A percentile compares a stretch with the other conserved stretches of the same genome.
These are phyloP conservation scores for Kodamaea fukazawae DNA, from an alignment of 805 yeast species.

Conservation along the genomic window DNA sequence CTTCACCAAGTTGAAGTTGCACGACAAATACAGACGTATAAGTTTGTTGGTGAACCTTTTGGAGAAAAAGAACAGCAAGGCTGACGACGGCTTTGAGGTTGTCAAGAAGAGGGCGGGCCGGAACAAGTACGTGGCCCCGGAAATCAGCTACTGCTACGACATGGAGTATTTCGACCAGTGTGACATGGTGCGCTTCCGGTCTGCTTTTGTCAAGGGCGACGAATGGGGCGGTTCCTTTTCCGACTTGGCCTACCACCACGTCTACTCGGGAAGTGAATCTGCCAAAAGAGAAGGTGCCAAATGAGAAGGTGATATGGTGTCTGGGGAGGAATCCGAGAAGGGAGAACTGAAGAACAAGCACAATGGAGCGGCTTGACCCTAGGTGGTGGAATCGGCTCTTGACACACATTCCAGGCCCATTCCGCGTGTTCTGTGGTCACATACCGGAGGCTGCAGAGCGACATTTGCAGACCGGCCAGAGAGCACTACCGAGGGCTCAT, in stretches of 20 bases:
- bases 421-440: too few relatives aligned
- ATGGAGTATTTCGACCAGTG: conserved; percentile 30
- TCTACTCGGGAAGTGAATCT: too few relatives aligned
- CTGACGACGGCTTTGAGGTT: conserved; percentile 20
- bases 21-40: conserved; percentile 42
- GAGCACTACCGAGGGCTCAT: too few relatives aligned
- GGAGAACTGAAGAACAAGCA: too few relatives aligned
- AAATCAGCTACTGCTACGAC: conserved; percentile 28
- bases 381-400: too few relatives aligned
- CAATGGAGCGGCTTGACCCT: too few relatives aligned
- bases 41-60: conserved; percentile 35
- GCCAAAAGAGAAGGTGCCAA: too few relatives aligned
- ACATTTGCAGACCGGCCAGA: too few relatives aligned
- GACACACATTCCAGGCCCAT: too few relatives aligned
- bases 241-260: conserved; percentile 46
- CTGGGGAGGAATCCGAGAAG: not conserved
- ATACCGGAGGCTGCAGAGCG: too few relatives aligned
- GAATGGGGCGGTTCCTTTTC: conserved; percentile 54
- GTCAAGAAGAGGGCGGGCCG: conserved; percentile 21
- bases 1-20: conserved; percentile 40
- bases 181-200: conserved; percentile 16
- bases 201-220: conserved; percentile 23
- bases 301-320: not conserved
- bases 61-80: conserved; percentile 8
- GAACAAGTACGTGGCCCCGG: conserved; percentile 28